Evolutionary conservation across 129 eudicot genomes (phyloP), one percentile per base, ranked within the genome.

Genomic region (Centella asiatica): DNA sequence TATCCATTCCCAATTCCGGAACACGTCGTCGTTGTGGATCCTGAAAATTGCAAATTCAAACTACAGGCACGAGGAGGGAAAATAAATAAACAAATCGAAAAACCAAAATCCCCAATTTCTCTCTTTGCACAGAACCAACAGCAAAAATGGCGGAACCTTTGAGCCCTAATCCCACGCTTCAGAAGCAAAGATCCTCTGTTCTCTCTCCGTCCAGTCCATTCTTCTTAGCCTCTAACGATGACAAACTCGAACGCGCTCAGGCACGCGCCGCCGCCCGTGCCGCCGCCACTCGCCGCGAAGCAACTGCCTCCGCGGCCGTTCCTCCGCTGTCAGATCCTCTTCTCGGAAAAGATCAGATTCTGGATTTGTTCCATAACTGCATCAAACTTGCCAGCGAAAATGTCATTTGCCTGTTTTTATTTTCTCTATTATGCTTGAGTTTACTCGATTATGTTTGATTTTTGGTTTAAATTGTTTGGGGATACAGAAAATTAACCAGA

Each of bases 261-360:
- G 92, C 95, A 37, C 95, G 97, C 45, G 95, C 92, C 10, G 95
- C 88, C 3, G 92, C 92, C 18, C 97, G 95, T 62, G 97, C 95
- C 25, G 97, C 95, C 23, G 76, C 78, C 27, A 56, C 76, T 22
- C 95, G 88, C 6, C 93, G 97, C 29, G 76, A 76, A 66, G 22
- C 67, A 20, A 70, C 76, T 13, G 26, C 76, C 13, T 28, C 65
- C 2, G 32, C 77, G 23, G 53, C 59, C 12, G 49, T 62, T 22
- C 15, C 66, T 3, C 53, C 27, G 29, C 64, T 39, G 45, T 74
- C 36, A 40, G 23, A 0, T 13, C 46, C 9, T 79, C 61, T 52
- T 69, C 80, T 89, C 45, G 82, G 70, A 6, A 79, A 77, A 44
- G 65, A 74, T 11, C 84, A 90, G 78, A 86, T 90, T 25, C 75